These are phyloP conservation scores for Ganoderma leucocontextum DNA, from an alignment of 1,284 basidiomycete species.

Conservation along the genomic window DNA sequence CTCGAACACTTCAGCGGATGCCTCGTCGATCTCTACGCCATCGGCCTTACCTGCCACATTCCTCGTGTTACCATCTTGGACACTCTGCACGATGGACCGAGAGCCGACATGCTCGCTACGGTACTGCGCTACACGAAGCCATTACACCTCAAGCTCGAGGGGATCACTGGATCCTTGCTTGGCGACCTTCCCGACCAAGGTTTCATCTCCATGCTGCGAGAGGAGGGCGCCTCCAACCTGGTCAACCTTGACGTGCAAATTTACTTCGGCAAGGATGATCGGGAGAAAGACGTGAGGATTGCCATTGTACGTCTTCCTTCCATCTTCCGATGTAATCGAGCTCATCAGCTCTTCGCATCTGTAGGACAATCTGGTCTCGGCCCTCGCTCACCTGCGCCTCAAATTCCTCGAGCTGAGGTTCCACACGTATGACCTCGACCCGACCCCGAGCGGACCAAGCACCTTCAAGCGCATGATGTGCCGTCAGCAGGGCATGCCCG, in stretches of 20 bases:
- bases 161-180: no score
- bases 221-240: no score
- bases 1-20: not conserved
- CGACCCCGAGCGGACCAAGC: not conserved
- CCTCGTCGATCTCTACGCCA: not conserved
- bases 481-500: not conserved
- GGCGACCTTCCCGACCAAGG: no score
- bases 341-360: not conserved
- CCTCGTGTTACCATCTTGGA: not conserved
- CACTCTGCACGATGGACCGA: not conserved
- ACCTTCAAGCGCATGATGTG: not conserved
- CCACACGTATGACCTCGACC: not conserved
- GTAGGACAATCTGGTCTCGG: not conserved
- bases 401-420: not conserved
- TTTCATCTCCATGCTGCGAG: no score
- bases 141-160: no score
- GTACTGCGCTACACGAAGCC: no score
- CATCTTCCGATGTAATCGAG: no score
- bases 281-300: no score
- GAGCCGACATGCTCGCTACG: not conserved
- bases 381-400: not conserved
- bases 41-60: not conserved
- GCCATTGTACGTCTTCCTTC: no score
- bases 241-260: no score
- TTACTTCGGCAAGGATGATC: no score